Conservation (phyloP, 495 filamentous ascomycete genomes). For the Haplographium delicatum region DNA sequence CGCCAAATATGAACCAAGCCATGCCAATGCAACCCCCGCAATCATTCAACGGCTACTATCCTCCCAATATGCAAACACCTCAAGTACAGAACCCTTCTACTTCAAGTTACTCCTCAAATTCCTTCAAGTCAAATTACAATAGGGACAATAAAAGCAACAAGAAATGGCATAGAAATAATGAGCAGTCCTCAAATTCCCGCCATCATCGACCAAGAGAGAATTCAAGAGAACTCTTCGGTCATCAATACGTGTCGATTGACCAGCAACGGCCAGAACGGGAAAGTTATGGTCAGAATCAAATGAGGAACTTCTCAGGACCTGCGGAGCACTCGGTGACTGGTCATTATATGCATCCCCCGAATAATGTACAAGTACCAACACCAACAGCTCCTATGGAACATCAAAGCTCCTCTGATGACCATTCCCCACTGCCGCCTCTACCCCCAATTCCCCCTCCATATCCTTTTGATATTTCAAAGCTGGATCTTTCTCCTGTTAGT, state of each 20-base stretch:
- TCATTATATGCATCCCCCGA: slow-evolving; percentile 11
- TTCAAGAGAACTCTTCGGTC: slow-evolving; percentile 25
- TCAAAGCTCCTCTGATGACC: slow-evolving; percentile 5
- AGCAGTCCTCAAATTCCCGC: slow-evolving; percentile 35
- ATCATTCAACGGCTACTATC: slow-evolving; percentile 53
- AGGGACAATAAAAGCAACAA: slow-evolving; percentile 37
- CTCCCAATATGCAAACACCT: slow-evolving; percentile 53
- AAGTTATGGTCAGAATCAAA: slow-evolving; percentile 10
- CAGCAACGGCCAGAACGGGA: slow-evolving; percentile 15
- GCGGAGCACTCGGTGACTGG: slow-evolving; percentile 7
- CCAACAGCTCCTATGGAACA: slow-evolving; percentile 6
- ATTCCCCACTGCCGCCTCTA: not conserved
- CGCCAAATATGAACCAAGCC: slow-evolving; percentile 61
- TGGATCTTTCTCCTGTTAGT: slow-evolving; percentile 63
- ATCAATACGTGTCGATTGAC: slow-evolving; percentile 24
- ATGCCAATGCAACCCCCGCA: slow-evolving; percentile 50
- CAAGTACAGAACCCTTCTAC: slow-evolving; percentile 62
- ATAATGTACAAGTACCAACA: slow-evolving; percentile 5
- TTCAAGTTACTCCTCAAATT: slow-evolving; percentile 29
- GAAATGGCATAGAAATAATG: slow-evolving; percentile 35
- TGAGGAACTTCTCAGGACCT: slow-evolving; percentile 2
- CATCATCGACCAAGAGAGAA: slow-evolving; percentile 21
- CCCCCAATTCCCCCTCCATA: slow-evolving; percentile 24
- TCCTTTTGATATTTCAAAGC: slow-evolving; percentile 7
- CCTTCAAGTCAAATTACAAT: slow-evolving; percentile 13